These are phyloP conservation scores for Mycena olivaceomarginata DNA, from an alignment of 768 basidiomycete genomes.

Conservation along the genomic window DNA sequence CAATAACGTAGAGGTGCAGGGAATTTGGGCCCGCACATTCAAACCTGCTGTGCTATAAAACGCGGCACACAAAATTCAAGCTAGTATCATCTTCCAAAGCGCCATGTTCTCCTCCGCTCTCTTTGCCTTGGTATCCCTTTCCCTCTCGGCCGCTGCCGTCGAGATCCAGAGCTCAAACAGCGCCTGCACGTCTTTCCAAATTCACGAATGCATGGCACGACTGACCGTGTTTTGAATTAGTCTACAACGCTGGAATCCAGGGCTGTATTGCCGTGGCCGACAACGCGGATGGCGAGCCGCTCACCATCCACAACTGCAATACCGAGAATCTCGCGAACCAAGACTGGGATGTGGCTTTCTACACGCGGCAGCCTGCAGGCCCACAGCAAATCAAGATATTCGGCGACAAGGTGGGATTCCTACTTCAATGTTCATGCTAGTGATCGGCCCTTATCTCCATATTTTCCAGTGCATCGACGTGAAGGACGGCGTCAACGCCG, in stretches of 20 bases:
- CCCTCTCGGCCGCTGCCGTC: background rate
- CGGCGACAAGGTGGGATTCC: background rate
- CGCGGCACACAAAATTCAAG: too few species aligned
- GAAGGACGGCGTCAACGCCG: background rate
- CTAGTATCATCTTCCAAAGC: too few species aligned
- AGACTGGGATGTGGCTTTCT: background rate
- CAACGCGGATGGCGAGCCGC: background rate
- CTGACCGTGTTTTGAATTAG: background rate
- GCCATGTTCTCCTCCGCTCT: background rate
- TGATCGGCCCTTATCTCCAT: background rate
- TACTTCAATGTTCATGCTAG: background rate
- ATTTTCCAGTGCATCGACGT: background rate
- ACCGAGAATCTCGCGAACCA: background rate
- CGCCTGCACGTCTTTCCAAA: background rate
- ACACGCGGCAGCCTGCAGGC: background rate
- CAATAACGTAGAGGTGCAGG: too few species aligned
- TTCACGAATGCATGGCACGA: background rate
- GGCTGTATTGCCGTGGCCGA: background rate
- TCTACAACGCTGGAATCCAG: conserved; percentile 2
- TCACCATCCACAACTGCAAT: conserved; percentile 4
- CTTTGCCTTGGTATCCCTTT: background rate
- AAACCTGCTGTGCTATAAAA: too few species aligned
- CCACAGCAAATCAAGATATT: conserved; percentile 5
- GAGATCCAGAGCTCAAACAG: conserved; percentile 1
- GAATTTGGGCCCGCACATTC: too few species aligned